Evolutionary conservation across 352 stramenopile genomes (phyloP).

Genomic region (Globisporangium splendens): DNA sequence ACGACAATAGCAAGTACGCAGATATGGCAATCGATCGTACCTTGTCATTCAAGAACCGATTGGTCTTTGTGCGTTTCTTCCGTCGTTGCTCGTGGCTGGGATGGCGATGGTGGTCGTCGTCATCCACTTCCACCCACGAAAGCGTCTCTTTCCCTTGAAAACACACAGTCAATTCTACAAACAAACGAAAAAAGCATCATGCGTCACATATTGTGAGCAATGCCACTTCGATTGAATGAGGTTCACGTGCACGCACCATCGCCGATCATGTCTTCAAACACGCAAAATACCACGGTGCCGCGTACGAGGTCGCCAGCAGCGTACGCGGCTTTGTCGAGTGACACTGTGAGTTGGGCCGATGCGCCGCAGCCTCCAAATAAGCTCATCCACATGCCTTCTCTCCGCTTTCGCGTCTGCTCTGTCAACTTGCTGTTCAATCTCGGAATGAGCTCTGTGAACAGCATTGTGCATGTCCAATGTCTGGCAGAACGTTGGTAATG

Average conservation of each 20-base stretch:
- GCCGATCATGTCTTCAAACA: conserved; percentile 6
- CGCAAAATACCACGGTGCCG: conserved; percentile 5
- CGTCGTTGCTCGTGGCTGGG: conserved; percentile 4
- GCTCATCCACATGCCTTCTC: neutral
- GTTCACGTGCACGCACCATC: conserved; percentile 11
- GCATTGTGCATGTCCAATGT: too few species aligned
- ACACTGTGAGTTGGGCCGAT: neutral
- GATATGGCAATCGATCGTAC: neutral
- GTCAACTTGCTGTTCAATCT: too few species aligned
- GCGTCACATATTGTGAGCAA: neutral
- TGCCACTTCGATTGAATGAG: neutral
- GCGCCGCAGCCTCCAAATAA: neutral
- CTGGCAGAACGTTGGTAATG: too few species aligned
- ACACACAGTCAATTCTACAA: conserved; percentile 7
- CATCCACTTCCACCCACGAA: conserved; percentile 3
- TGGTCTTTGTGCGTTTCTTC: conserved; percentile 10
- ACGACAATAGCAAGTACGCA: neutral
- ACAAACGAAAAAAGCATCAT: neutral
- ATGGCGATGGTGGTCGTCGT: neutral
- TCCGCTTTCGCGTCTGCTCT: neutral
- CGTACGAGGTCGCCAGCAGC: conserved; percentile 11
- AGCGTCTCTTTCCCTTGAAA: conserved; percentile 10
- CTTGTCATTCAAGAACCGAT: conserved; percentile 11
- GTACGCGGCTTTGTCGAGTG: conserved; percentile 14
- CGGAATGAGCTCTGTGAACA: too few species aligned